Evolutionary conservation across 306 rosid genomes (phyloP), one percentile per base, ranked within the genome.

Genomic region (Astragalus glycyphyllos): DNA sequence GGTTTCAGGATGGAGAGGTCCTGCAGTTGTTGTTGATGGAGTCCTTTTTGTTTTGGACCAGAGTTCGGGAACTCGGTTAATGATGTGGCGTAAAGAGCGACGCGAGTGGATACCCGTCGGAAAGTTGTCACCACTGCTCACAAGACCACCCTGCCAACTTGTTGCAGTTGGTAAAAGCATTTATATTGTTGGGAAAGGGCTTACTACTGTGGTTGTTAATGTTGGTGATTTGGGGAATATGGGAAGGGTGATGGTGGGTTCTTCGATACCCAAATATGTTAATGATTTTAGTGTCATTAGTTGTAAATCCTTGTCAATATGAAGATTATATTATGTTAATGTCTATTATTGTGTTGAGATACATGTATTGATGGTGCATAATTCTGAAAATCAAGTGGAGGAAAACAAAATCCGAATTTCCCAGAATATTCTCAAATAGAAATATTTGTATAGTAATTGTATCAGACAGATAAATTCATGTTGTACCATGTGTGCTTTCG

Each of bases 1-100:
- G 88, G 97, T 79, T 54, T 87, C 84, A 0, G 97, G 94, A 61
- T 94, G 97, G 98, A 84, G 48, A 71, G 99, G 99, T 69, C 99
- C 97, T 0, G 92, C 92, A 0, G 89, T 91, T 61, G 91, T 89
- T 37, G 82, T 86, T 5, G 83, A 87, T 4, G 84, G 89, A 23
- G 79, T 73, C 34, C 90, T 91, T 8, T 87, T 84, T 12, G 86
- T 84, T 29, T 65, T 91, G 85, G 99, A 91, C 69, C 91, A 89
- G 75, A 84, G 84, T 77, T 86, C 80, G 1, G 99, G 97, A 68
- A 87, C 88, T 7, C 78, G 90, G 79, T 48, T 94, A 58, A 89
- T 81, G 82, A 86, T 80, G 91, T 91, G 92, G 97, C 74, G 75
- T 35, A 84, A 85, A 69, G 87, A 77, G 65, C 75, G 48, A 17